A percentile compares a stretch with the other conserved stretches of the same genome.
These are phyloP conservation scores for Scopulariopsis brevicaulis DNA, from an alignment of 2,329 filamentous ascomycete species.

Conservation along the genomic window DNA sequence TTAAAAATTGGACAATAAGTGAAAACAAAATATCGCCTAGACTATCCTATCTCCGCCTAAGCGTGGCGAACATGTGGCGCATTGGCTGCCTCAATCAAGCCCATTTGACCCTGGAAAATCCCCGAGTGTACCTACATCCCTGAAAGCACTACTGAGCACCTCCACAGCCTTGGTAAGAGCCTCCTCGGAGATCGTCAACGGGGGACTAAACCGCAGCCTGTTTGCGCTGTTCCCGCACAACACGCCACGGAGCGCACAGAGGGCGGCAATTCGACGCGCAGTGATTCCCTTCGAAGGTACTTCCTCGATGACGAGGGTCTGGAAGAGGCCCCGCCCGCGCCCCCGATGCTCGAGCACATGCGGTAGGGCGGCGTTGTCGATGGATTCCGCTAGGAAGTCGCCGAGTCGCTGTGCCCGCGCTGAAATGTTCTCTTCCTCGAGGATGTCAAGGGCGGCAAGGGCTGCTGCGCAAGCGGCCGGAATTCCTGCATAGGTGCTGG, in stretches of 20 bases:
- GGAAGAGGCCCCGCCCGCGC: background rate
- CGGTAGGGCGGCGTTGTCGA: background rate
- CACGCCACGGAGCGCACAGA: background rate
- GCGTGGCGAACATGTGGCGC: too few species aligned
- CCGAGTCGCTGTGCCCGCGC: background rate
- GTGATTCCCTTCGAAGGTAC: background rate
- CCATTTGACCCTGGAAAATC: background rate
- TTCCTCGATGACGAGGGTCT: background rate
- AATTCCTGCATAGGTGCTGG: background rate
- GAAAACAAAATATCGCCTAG: too few species aligned
- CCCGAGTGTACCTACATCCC: background rate
- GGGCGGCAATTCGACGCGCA: background rate
- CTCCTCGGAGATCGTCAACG: background rate
- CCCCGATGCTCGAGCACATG: background rate
- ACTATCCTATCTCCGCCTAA: too few species aligned
- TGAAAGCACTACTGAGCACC: background rate
- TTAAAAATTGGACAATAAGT: too few species aligned
- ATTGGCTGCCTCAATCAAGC: background rate
- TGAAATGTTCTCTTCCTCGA: background rate
- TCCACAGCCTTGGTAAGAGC: background rate
- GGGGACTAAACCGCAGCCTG: background rate
- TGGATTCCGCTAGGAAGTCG: background rate
- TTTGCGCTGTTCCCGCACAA: background rate
- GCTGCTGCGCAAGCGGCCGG: background rate
- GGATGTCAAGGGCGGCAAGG: background rate